Percentiles rank a stretch among this genome's conserved stretches.
phyloP scores from a whole-genome alignment of 2,329 filamentous ascomycete species.

The Geosmithia flava region DNA sequence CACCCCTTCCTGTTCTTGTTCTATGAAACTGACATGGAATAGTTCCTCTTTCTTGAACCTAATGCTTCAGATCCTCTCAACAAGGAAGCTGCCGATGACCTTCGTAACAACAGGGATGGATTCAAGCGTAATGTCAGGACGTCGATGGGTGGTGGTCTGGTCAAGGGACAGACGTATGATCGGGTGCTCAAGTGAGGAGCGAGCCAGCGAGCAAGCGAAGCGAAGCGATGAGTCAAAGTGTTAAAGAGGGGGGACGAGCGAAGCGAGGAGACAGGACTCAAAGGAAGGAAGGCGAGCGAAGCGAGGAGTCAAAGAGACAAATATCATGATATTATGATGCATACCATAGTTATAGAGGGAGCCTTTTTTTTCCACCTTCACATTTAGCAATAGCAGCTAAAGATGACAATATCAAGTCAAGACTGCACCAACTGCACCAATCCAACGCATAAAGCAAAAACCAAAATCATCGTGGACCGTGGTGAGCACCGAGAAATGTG shows the following conservation, averaged over 20 bases:
- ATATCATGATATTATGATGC: neutral
- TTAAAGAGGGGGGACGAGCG: neutral
- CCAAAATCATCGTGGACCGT: too few relatives aligned
- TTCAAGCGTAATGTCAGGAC: conserved; percentile 86
- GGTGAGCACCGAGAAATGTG: too few relatives aligned
- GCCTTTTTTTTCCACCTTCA: neutral
- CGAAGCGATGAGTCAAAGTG: too few relatives aligned
- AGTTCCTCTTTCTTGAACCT: conserved; percentile 96
- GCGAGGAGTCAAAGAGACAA: neutral
- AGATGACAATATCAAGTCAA: too few relatives aligned
- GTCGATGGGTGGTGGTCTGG: conserved; percentile 68
- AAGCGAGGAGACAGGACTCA: neutral
- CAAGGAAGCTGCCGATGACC: conserved; percentile 91
- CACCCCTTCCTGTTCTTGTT: neutral
- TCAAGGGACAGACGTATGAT: conserved; percentile 66
- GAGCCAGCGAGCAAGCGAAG: too few relatives aligned
- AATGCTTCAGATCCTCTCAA: conserved; percentile 97
- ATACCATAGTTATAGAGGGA: neutral
- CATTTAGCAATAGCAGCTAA: too few relatives aligned
- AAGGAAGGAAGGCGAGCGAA: neutral
- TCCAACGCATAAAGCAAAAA: too few relatives aligned
- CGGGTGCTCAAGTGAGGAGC: conserved; percentile 53
- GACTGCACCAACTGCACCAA: too few relatives aligned
- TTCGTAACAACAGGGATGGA: conserved; percentile 70
- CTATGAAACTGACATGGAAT: conserved; percentile 2